Conservation (phyloP, 2,329 filamentous ascomycete species). For the Beauveria sp. region DNA sequence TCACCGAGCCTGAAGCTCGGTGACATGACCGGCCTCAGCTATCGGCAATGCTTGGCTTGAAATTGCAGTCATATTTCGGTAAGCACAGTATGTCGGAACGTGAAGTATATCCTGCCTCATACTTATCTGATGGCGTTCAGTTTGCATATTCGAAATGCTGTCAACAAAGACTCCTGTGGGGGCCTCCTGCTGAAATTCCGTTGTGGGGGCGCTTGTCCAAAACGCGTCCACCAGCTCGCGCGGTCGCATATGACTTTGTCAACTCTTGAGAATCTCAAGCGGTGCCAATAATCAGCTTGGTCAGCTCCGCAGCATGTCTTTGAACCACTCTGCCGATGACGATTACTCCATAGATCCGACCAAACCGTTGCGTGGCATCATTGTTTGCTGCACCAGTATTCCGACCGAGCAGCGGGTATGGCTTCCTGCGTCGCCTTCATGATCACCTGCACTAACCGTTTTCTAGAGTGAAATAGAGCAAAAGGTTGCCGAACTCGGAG, state of each 20-base stretch:
- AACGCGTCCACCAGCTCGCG: constrained; percentile 2
- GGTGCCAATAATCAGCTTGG: neutral
- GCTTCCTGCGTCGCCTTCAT: neutral
- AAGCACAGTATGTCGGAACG: no score
- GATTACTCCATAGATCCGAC: constrained; percentile 44
- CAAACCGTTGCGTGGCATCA: constrained; percentile 60
- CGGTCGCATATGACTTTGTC: neutral
- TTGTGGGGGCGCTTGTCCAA: neutral
- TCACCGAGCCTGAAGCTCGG: no score
- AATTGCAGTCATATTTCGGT: no score
- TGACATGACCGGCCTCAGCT: no score
- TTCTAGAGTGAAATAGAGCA: constrained; percentile 47
- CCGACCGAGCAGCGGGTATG: constrained; percentile 69
- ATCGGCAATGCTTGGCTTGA: no score
- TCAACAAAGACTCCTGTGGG: neutral
- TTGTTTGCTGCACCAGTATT: constrained; percentile 85
- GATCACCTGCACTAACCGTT: neutral
- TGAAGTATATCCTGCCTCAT: no score
- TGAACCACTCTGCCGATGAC: constrained; percentile 15
- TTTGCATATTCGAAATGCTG: neutral
- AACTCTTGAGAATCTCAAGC: neutral
- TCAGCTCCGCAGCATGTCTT: constrained; percentile 21
- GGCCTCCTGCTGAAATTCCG: neutral
- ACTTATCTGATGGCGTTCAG: neutral
- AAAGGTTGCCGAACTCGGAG: constrained; percentile 74